A percentile compares a stretch with the other conserved stretches of the same genome.
Evolutionary conservation across 169 alveolate genomes (phyloP).

Genomic region (Eimeria sp.): DNA sequence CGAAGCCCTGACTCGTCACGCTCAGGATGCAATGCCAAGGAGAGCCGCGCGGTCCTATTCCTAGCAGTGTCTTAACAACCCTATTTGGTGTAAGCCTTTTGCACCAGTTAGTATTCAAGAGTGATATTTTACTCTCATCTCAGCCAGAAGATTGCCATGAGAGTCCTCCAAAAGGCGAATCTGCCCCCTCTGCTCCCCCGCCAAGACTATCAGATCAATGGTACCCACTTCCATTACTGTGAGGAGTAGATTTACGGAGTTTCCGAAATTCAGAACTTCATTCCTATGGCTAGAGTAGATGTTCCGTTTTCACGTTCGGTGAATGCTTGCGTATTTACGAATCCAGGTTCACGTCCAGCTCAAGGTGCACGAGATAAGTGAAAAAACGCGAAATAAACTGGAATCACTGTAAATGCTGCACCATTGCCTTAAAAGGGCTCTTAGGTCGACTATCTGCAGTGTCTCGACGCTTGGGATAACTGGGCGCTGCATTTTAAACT

Average conservation of each 20-base stretch:
- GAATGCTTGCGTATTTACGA: background rate
- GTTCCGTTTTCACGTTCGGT: background rate
- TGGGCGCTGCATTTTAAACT: background rate
- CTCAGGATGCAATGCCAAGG: background rate
- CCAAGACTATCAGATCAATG: no score
- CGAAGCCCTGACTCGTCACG: background rate
- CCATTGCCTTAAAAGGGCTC: background rate
- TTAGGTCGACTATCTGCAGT: background rate
- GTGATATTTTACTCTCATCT: background rate
- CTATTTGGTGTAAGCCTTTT: background rate
- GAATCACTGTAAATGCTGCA: background rate
- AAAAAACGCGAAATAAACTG: background rate
- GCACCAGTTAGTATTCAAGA: background rate
- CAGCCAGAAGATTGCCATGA: background rate
- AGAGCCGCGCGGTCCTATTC: background rate
- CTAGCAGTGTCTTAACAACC: background rate
- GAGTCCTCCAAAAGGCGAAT: background rate
- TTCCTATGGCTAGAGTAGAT: background rate
- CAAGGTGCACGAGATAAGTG: background rate
- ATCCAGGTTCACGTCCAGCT: background rate
- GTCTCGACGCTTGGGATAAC: conserved; percentile 20
- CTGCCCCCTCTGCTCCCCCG: background rate
- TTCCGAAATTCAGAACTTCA: background rate
- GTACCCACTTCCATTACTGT: background rate
- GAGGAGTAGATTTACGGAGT: background rate